Conservation (phyloP, 768 basidiomycete genomes). For the Porphyrellus cyaneotinctus region DNA sequence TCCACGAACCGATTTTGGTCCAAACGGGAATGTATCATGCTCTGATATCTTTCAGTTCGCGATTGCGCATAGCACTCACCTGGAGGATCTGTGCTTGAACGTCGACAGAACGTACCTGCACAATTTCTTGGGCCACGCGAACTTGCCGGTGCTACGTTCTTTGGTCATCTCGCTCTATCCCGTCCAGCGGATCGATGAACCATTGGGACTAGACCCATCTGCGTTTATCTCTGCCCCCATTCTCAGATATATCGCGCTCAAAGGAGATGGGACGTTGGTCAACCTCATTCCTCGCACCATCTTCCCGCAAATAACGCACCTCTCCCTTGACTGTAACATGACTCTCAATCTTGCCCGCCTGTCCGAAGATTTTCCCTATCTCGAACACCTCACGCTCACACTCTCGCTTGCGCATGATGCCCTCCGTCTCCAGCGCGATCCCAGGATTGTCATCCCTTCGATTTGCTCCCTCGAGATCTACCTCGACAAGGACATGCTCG, state of each 20-base stretch:
- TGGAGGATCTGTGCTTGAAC: conserved; percentile 16
- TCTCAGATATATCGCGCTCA: conserved; percentile 14
- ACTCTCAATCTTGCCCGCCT: conserved; percentile 19
- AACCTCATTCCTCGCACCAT: conserved; percentile 16
- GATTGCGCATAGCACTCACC: conserved; percentile 17
- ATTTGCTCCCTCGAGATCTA: conserved; percentile 15
- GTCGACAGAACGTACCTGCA: conserved; percentile 19
- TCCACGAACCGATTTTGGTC: conserved; percentile 18
- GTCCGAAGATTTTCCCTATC: conserved; percentile 15
- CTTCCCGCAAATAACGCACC: conserved; percentile 21
- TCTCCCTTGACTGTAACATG: conserved; percentile 18
- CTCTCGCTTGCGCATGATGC: conserved; percentile 10
- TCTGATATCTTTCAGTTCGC: conserved; percentile 24
- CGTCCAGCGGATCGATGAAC: conserved; percentile 4
- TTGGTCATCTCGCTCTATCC: conserved; percentile 17
- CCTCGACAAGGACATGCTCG: conserved; percentile 20
- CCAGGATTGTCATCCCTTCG: background rate
- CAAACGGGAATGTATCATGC: background rate
- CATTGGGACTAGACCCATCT: background rate
- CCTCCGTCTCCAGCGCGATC: conserved; percentile 8
- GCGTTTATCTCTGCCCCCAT: conserved; percentile 12
- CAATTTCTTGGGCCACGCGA: conserved; percentile 13
- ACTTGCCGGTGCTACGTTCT: conserved; percentile 11
- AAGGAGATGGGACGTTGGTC: conserved; percentile 10
- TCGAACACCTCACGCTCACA: conserved; percentile 15